Evolutionary conservation across 768 basidiomycete genomes (phyloP), one percentile per base, ranked within the genome.

Genomic region (Leccinum obscurum): DNA sequence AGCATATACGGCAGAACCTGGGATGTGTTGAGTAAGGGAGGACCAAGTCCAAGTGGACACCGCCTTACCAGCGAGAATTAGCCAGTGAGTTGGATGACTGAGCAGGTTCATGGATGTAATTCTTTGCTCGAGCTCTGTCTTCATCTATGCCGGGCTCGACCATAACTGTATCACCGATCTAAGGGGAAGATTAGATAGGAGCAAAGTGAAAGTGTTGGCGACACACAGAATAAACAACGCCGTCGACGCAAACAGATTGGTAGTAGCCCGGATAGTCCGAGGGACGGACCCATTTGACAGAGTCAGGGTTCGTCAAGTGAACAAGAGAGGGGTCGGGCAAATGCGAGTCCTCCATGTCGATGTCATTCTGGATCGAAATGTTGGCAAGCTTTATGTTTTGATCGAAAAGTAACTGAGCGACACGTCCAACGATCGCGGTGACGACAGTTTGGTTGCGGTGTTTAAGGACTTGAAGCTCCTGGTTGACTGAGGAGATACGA

Each of bases 1-100:
- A 88, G 4, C 77, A 78, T 46, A 91, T 87, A n/a, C 77, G 80
- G 53, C 83, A 83, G 66, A 92, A 92, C 90, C 90, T 92, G 26
- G 24, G n/a, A 2, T 24, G 30, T 15, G 49, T 7, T 56, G 15
- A 58, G 30, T 41, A 26, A 22, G 22, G 3, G 52, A 56, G 20
- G 15, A 20, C 26, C 24, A 8, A 30, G 30, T 59, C 52, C n/a
- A 9, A 48, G n/a, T 26, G 48, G 28, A 8, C 10, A 20, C 11
- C n/a, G 5, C 64, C 79, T 54, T 70, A 89, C 90, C 90, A 92
- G 49, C 79, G 77, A 15, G 69, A 73, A 59, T 88, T 85, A 22
- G 82, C 87, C 41, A 85, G 80, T 4, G 72, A 70, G 61, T 90
- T 90, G 0, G 70, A 62, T 7, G 85, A 85, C 52, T 78, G 77